Conservation (phyloP, 208 protist genomes). For the Lotmaria passim region DNA sequence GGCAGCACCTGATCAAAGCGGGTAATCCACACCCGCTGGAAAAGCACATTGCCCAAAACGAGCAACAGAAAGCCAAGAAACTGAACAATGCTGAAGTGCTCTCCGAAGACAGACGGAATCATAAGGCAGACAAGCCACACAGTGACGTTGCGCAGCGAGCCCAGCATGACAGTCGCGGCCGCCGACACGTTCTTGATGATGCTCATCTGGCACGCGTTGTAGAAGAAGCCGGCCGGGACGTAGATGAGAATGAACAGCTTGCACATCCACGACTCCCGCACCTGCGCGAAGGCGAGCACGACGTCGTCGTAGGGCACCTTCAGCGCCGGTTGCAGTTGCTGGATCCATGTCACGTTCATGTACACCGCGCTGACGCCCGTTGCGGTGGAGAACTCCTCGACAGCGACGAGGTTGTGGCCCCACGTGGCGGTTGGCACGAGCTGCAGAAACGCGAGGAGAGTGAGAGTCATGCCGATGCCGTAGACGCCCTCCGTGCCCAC, state of each 20-base stretch:
- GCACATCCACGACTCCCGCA: conserved; percentile 47
- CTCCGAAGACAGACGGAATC: conserved; percentile 64
- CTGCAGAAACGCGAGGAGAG: conserved; percentile 76
- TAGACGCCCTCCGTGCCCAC: conserved; percentile 93
- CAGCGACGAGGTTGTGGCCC: conserved; percentile 44
- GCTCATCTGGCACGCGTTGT: conserved; percentile 68
- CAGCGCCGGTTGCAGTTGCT: conserved; percentile 23
- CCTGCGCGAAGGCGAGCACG: conserved; percentile 66
- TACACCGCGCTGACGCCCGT: conserved; percentile 9
- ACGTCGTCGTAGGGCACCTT: conserved; percentile 75
- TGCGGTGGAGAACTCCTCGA: conserved; percentile 20
- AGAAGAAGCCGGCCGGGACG: conserved; percentile 58
- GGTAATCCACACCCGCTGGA: conserved; percentile 56
- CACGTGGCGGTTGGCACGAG: conserved; percentile 59
- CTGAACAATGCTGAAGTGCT: conserved; percentile 71
- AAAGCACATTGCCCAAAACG: conserved; percentile 70
- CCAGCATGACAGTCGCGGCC: conserved; percentile 69
- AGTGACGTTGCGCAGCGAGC: conserved; percentile 70
- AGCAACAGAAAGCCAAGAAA: conserved; percentile 67
- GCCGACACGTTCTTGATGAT: conserved; percentile 83
- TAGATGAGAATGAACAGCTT: conserved; percentile 49
- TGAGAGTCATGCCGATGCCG: conserved; percentile 66
- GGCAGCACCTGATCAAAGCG: conserved; percentile 56
- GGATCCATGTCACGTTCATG: conserved; percentile 32
- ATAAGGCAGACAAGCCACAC: conserved; percentile 71